A percentile compares a stretch with the other conserved stretches of the same genome.
Evolutionary conservation across 208 protist species (phyloP).

Genomic region (Wallacemonas sp.): DNA sequence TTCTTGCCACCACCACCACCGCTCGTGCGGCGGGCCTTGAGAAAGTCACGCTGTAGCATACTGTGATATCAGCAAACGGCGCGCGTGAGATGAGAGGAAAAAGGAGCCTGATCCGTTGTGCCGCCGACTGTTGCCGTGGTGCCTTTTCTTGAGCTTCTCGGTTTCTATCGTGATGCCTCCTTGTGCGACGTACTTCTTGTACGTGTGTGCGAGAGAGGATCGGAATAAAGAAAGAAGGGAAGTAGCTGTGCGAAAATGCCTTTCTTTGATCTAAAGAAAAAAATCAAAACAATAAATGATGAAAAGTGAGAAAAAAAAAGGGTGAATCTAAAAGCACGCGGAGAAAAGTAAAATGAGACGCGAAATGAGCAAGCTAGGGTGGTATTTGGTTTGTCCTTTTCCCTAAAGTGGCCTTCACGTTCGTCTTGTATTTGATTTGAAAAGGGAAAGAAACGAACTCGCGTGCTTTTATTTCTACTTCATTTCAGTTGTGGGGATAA

Average conservation of each 20-base stretch:
- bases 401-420: too few relatives aligned
- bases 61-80: neutral
- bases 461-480: too few relatives aligned
- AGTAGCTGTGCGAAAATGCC: too few relatives aligned
- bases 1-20: constrained; percentile 7
- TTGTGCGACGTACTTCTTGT: too few relatives aligned
- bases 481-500: too few relatives aligned
- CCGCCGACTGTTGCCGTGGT: too few relatives aligned
- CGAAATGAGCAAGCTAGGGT: neutral
- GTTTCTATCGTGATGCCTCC: constrained; percentile 1
- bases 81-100: neutral
- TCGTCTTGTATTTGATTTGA: too few relatives aligned
- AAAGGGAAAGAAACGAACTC: too few relatives aligned
- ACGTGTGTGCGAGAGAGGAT: neutral
- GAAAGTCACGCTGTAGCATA: constrained; percentile 41
- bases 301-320: neutral
- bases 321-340: constrained; percentile 4
- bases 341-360: constrained; percentile 1
- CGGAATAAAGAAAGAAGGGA: neutral
- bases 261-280: constrained; percentile 12
- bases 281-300: constrained; percentile 2
- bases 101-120: too few relatives aligned
- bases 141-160: too few relatives aligned
- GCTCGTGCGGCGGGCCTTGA: constrained; percentile 23
- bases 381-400: neutral